Conservation (phyloP, 495 filamentous ascomycete genomes). For the Aspergillus sclerotiicarbonarius region DNA sequence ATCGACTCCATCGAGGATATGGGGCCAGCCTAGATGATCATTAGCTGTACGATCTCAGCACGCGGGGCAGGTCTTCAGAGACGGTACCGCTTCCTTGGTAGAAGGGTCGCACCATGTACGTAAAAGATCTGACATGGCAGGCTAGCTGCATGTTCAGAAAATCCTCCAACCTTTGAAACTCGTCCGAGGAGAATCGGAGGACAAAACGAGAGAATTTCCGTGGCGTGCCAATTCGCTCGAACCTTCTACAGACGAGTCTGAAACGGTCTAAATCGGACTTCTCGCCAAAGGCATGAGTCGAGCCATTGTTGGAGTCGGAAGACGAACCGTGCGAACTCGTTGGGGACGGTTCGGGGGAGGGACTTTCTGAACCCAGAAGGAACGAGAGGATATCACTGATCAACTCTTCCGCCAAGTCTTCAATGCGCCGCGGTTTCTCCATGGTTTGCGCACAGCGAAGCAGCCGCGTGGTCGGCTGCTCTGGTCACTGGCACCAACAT, state of each 20-base stretch:
- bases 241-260: conserved; percentile 59
- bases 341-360: conserved; percentile 14
- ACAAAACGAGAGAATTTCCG: conserved; percentile 60
- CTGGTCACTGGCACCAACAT: conserved; percentile 37
- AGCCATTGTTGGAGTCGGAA: conserved; percentile 9
- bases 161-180: conserved; percentile 55
- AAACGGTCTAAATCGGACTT: conserved; percentile 46
- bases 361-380: conserved; percentile 23
- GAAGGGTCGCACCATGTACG: conserved; percentile 70
- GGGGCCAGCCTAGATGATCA: conserved; percentile 32
- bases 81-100: conserved; percentile 52
- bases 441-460: conserved; percentile 35
- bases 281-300: conserved; percentile 28
- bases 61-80: conserved; percentile 24
- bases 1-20: conserved; percentile 23
- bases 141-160: conserved; percentile 53
- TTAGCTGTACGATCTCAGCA: conserved; percentile 20
- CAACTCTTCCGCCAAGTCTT: conserved; percentile 59
- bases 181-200: conserved; percentile 58
- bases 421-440: conserved; percentile 40
- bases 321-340: conserved; percentile 7
- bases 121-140: conserved; percentile 63
- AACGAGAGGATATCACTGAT: conserved; percentile 53
- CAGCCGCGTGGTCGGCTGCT: conserved; percentile 41
- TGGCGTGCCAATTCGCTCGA: conserved; percentile 59